Percentiles rank a stretch among this genome's conserved stretches.
Conservation (phyloP, 2,329 filamentous ascomycete species). For the Stachybotrys elegans region DNA sequence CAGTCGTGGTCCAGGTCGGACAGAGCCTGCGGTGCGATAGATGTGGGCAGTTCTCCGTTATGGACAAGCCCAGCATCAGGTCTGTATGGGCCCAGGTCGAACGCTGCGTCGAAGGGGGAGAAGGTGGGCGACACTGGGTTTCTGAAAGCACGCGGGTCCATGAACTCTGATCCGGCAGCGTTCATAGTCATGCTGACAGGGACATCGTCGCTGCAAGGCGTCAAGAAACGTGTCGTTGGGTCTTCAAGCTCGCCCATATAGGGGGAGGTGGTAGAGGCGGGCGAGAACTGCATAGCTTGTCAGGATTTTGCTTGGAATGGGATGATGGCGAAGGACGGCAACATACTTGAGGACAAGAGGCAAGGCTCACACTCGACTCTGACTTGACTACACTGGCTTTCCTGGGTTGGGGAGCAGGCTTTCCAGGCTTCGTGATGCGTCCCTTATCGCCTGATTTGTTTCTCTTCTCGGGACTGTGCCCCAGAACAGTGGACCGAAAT, state of each 20-base stretch:
- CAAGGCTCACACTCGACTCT: conserved; percentile 26
- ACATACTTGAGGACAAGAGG: conserved; percentile 23
- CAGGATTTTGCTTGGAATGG: no score
- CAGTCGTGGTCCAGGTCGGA: no score
- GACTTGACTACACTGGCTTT: conserved; percentile 35
- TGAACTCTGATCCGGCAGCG: conserved; percentile 21
- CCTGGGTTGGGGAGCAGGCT: conserved; percentile 25
- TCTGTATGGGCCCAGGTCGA: conserved; percentile 32
- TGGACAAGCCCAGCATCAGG: conserved; percentile 19
- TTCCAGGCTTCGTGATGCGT: conserved; percentile 39
- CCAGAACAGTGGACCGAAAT: conserved; percentile 42
- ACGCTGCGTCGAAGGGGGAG: conserved; percentile 35
- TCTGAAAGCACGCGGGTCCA: no score
- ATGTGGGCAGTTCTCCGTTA: no score
- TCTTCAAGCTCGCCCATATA: conserved; percentile 31
- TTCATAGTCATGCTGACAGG: conserved; percentile 18
- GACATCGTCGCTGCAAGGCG: conserved; percentile 50
- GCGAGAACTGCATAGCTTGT: conserved; percentile 28
- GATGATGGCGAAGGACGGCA: no score
- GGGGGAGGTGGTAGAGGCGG: conserved; percentile 30
- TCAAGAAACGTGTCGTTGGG: conserved; percentile 39
- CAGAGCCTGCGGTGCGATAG: no score
- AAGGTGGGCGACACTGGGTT: conserved; percentile 20
- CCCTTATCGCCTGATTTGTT: conserved; percentile 36
- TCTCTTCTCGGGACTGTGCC: conserved; percentile 42